phyloP scores from a whole-genome alignment of 2,329 filamentous ascomycete genomes.

The Triangularia verruculosa region DNA sequence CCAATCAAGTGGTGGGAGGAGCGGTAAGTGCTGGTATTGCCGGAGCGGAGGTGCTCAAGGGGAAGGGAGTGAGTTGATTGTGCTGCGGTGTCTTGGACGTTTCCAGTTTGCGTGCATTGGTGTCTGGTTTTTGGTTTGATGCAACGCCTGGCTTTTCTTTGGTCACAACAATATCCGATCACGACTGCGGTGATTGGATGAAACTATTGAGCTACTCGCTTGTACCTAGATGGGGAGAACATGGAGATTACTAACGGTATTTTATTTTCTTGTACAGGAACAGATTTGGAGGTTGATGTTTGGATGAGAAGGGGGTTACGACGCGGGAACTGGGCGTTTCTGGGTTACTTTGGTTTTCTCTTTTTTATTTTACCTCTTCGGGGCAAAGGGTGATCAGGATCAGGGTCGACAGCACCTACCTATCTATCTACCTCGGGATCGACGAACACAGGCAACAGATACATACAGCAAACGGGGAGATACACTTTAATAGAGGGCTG shows the following conservation, averaged over 20 bases:
- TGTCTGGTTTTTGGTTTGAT: not conserved
- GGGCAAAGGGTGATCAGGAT: not conserved
- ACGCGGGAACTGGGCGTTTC: not conserved
- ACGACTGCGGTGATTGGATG: not conserved
- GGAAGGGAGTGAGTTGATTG: constrained; percentile 4
- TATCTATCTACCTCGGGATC: too few species aligned
- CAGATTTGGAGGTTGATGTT: not conserved
- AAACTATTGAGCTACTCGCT: constrained; percentile 1
- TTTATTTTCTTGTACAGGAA: not conserved
- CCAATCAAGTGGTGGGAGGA: constrained; percentile 24
- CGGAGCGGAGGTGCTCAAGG: not conserved
- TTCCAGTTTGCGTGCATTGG: not conserved
- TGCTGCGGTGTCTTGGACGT: not conserved
- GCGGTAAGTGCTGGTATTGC: constrained; percentile 6
- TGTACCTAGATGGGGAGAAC: not conserved
- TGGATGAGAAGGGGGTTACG: not conserved
- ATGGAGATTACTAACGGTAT: not conserved
- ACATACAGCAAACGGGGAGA: not conserved
- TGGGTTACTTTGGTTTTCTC: not conserved
- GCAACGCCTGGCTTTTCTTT: not conserved
- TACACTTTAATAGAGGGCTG: not conserved
- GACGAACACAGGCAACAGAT: not conserved
- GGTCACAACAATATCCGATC: not conserved
- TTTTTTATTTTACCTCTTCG: not conserved
- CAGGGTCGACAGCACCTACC: not conserved